Conservation (phyloP, 169 alveolate species). For the Eimeria mitis region DNA sequence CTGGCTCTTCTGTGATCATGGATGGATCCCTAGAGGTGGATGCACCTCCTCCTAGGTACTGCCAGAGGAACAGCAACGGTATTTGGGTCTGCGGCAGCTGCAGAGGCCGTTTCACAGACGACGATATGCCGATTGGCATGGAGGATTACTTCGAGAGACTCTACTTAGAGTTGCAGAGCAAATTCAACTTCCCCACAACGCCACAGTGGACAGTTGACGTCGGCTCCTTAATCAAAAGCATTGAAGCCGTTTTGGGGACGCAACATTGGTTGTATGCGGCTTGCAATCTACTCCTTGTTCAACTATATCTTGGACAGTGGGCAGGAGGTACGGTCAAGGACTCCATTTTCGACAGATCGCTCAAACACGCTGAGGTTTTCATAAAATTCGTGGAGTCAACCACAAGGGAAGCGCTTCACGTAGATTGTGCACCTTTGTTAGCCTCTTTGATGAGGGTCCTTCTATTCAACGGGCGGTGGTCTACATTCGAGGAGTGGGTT, state of each 20-base stretch:
- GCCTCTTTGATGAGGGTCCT: slow-evolving; percentile 71
- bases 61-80: slow-evolving; percentile 45
- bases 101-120: slow-evolving; percentile 63
- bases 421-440: slow-evolving; percentile 74
- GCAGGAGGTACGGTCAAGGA: slow-evolving; percentile 72
- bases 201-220: slow-evolving; percentile 75
- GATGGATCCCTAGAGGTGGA: neutral
- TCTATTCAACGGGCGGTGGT: slow-evolving; percentile 71
- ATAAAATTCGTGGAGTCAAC: slow-evolving; percentile 41
- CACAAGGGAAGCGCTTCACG: slow-evolving; percentile 68
- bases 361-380: slow-evolving; percentile 60
- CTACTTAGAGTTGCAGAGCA: slow-evolving; percentile 44
- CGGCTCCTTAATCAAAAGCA: slow-evolving; percentile 45
- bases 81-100: slow-evolving; percentile 67
- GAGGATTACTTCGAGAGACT: slow-evolving; percentile 60
- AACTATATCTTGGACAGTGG: slow-evolving; percentile 79
- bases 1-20: slow-evolving; percentile 10
- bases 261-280: slow-evolving; percentile 80
- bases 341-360: slow-evolving; percentile 54
- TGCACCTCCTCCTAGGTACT: slow-evolving; percentile 31
- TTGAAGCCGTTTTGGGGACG: slow-evolving; percentile 66
- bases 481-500: slow-evolving; percentile 57
- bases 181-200: slow-evolving; percentile 57
- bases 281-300: slow-evolving; percentile 74
- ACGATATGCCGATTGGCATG: slow-evolving; percentile 78